Conservation (phyloP, 2,329 filamentous ascomycete genomes). For the Akanthomyces uredinophilus region DNA sequence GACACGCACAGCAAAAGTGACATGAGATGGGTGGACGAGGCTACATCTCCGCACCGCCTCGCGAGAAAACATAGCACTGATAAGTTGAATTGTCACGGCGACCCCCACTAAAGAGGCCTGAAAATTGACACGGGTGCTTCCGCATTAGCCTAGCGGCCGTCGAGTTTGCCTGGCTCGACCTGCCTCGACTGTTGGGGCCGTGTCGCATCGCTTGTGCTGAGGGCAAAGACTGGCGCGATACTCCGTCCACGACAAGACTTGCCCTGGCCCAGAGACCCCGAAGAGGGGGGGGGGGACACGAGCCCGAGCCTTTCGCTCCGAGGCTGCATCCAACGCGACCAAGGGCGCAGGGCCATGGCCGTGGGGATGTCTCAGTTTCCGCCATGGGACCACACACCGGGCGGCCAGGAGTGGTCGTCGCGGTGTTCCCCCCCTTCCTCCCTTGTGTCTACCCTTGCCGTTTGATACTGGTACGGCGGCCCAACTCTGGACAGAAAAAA, state of each 20-base stretch:
- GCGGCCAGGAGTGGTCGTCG: background rate
- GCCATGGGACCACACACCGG: background rate
- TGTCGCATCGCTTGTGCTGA: background rate
- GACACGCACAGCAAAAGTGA: background rate
- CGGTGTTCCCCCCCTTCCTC: background rate
- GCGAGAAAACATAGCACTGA: slow-evolving; percentile 2
- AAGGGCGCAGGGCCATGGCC: slow-evolving; percentile 4
- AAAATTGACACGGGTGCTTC: slow-evolving; percentile 14
- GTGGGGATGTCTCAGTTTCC: slow-evolving; percentile 14
- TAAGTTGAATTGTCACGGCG: background rate
- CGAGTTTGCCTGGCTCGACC: background rate
- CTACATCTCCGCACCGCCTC: background rate
- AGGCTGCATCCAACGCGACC: background rate
- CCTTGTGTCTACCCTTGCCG: background rate
- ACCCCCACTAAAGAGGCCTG: background rate
- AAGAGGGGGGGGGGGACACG: background rate
- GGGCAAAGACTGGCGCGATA: background rate
- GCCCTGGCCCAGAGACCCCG: background rate
- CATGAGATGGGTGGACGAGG: background rate
- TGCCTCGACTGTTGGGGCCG: background rate
- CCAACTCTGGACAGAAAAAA: background rate
- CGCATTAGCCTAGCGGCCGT: slow-evolving; percentile 4
- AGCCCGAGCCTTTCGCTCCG: background rate
- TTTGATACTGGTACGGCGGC: background rate
- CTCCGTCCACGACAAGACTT: background rate